Evolutionary conservation across 768 basidiomycete genomes (phyloP).

Genomic region (Lactifluus piperatus): DNA sequence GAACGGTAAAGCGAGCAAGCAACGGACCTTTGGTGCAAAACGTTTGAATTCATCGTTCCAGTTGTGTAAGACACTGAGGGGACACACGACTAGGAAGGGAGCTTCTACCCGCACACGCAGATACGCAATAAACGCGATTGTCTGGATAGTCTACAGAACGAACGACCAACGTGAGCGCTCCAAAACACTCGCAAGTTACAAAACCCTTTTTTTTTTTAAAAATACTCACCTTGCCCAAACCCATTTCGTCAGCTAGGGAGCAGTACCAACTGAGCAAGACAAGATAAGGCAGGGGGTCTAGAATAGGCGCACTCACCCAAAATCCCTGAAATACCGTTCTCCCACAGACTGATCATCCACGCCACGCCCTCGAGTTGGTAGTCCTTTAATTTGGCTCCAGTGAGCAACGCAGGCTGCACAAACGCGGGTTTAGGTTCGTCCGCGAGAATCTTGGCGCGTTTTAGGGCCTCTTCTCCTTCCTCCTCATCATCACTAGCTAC

Average conservation of each 20-base stretch:
- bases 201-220: no score
- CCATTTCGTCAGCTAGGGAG: conserved; percentile 92
- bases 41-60: conserved; percentile 81
- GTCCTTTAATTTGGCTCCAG: conserved; percentile 76
- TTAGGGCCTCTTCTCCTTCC: conserved; percentile 13
- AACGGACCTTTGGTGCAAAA: conserved; percentile 68
- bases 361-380: conserved; percentile 93
- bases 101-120: conserved; percentile 64
- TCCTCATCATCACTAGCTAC: conserved; percentile 17
- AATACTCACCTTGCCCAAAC: conserved; percentile 71
- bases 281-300: neutral
- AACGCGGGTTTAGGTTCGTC: conserved; percentile 28
- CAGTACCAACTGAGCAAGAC: conserved; percentile 11
- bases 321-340: conserved; percentile 79
- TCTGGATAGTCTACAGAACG: conserved; percentile 73
- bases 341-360: conserved; percentile 87
- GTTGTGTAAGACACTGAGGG: conserved; percentile 87
- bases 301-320: conserved; percentile 38
- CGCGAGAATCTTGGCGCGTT: conserved; percentile 21
- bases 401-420: conserved; percentile 69
- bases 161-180: neutral
- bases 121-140: conserved; percentile 88
- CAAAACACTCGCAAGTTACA: neutral
- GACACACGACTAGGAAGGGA: conserved; percentile 86
- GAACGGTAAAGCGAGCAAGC: conserved; percentile 4